Base-by-base conservation (phyloP, 306 rosid species). In the Gillenia trifoliata region DNA sequence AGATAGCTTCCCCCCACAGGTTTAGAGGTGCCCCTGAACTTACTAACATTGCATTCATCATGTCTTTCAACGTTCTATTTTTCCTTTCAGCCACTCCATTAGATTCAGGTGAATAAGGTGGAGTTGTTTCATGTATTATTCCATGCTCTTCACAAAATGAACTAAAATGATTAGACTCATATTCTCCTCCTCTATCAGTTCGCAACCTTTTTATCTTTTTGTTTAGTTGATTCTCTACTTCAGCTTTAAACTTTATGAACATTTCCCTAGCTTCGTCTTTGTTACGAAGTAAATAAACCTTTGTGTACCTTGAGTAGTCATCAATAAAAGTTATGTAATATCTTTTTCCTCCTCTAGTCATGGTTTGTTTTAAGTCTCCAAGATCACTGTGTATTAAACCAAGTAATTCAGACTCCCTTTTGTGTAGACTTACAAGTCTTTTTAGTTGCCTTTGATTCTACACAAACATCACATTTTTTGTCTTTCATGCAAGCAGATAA, bases 171-270 rank as follows among this genome's bases (percentile, higher is more conserved):
- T 23, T 57, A 2, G 40, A 64, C 5, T 47, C 59, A 12, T 67
- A 76, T 3, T 29, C 80, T n/a, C 55, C 61, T 7, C 60, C 74
- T 20, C 55, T 47, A 23, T 72, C 38, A 7, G 9, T 72, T 49
- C 69, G 16, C 28, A 78, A 6, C 30, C 17, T 57, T 19, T 72
- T 72, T 5, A 66, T 56, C 29, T 72, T 78, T 26, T 13, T 78
- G 6, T 61, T 30, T 0, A 57, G n/a, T 43, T 78, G 68, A 1
- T 65, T 78, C 25, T 77, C 70, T 8, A 77, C 55, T 20, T 45
- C 20, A 33, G 17, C 25, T 4, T 57, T 61, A 8, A 25, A 77
- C 8, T 77, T 50, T 12, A 62, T 2, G 16, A 77, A 77, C 43
- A 60, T 63, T 2, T 20, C 55, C 2, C 40, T n/a, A 3, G 59